phyloP scores from a whole-genome alignment of 805 yeast species.

The Clavispora phyllophila region DNA sequence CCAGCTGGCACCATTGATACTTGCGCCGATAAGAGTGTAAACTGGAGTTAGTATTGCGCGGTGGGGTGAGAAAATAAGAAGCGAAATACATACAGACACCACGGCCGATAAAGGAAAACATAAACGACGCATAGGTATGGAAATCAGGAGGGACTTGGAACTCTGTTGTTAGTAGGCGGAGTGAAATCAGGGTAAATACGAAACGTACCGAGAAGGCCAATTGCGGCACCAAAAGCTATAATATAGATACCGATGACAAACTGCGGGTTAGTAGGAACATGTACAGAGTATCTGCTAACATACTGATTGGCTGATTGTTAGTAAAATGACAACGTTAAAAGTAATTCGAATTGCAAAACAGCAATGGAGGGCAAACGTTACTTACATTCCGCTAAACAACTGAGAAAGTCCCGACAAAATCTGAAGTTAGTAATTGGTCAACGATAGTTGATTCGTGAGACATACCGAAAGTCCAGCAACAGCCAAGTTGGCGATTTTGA shows the following conservation, averaged over 20 bases:
- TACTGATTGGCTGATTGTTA: constrained; percentile 32
- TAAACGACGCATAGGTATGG: constrained; percentile 61
- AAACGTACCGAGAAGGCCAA: constrained; percentile 45
- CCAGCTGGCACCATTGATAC: constrained; percentile 45
- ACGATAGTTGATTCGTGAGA: constrained; percentile 3
- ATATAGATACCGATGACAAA: constrained; percentile 59
- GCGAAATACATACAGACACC: constrained; percentile 50
- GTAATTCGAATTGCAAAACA: background rate
- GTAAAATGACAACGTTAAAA: constrained; percentile 8
- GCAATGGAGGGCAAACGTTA: constrained; percentile 6
- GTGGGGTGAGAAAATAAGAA: background rate
- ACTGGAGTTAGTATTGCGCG: constrained; percentile 23
- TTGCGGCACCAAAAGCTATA: constrained; percentile 47
- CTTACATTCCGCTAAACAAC: constrained; percentile 46
- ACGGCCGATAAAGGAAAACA: constrained; percentile 70
- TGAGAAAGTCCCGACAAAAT: constrained; percentile 46
- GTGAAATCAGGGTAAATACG: no score
- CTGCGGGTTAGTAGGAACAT: constrained; percentile 20
- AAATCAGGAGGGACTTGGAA: constrained; percentile 55
- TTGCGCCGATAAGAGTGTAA: constrained; percentile 34
- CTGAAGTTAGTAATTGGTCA: constrained; percentile 20
- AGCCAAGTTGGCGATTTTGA: constrained; percentile 47
- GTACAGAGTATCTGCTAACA: constrained; percentile 10
- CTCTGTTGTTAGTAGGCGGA: constrained; percentile 27
- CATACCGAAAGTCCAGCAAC: constrained; percentile 54